Evolutionary conservation across 306 rosid species (phyloP), one percentile per base, ranked within the genome.

Genomic region (Acacia confusa): DNA sequence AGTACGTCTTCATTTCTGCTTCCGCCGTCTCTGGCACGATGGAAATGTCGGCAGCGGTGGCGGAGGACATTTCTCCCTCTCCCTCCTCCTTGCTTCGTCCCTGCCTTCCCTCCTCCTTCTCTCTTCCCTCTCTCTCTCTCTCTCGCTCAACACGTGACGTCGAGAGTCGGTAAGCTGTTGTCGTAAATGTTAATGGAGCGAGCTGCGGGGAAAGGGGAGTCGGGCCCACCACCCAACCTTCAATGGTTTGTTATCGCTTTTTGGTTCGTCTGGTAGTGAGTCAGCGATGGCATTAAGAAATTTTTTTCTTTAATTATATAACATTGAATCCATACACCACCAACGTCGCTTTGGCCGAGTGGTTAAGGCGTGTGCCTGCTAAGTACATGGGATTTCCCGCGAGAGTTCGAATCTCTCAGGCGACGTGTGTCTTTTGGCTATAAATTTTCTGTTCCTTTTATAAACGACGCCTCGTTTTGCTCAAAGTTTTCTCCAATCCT

Each of bases 1-100:
- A 94, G 87, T 88, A 94, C 0, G 94, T 91, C 73, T 87, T 90
- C 9, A 83, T 44, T 65, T 89, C 91, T 0, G 52, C 0, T 55
- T 38, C 82, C 70, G 24, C 75, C 70, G 83, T 63, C 72, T 55
- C 70, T 30, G 79, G 61, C 38, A 77, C 28, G 68, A 72, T 9
- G 34, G 76, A 9, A 12, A 60, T 32, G 81, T 81, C 22, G 81
- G 78, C 5, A n/a, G 74, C n/a, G n/a, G 60, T 27, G 77, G 76
- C 22, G 79, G 81, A 32, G 55, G 77, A 75, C 75, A 44, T 70
- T 44, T 43, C 75, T 70, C 22, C 25, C 10, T 8, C n/a, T 25
- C 36, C 38, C 20, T 41, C 15, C 11, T 50, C 57, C 6, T 7
- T 50, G 1, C 24, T 10, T n/a, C 74, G 19, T 20, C 72, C 45